Base-by-base conservation (phyloP, 2,329 filamentous ascomycete genomes). In the Emericellopsis atlantica region DNA sequence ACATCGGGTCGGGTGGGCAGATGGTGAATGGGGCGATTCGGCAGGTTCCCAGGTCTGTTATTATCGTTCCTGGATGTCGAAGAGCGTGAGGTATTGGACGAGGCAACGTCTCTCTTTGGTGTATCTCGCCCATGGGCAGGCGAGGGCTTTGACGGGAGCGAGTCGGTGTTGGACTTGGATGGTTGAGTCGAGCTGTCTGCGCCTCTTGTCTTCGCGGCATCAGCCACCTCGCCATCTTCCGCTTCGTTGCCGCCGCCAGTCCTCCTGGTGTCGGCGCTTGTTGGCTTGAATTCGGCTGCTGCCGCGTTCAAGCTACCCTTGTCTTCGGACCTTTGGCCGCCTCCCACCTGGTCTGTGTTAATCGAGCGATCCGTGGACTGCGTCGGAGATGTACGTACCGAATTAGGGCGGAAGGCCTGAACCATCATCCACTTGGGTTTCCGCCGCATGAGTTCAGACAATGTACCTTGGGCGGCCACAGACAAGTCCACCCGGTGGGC, bases 141-240 rank as follows among this genome's bases (percentile, higher is more conserved):
- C 9, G 50, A 43, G 8, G 58, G 59, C 34, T 54, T 59, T 5
- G 55, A 49, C 3, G 60, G 60, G 9, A 63, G 40, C 3, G 50
- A 45, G 18, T 64, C 57, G 64, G 36, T 24, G 15, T 32, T 7
- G 6, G 23, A 34, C 10, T 42, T 32, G n/a, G n/a, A 14, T 24
- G 12, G 16, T n/a, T 31, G 21, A 15, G 7, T 10, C 21, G 32
- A 7, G 4, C 16, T 5, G 36, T n/a, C 32, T 40, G n/a, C 32
- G 32, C 32, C n/a, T 15, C n/a, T 42, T 23, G 40, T 10, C 38
- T 54, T 76, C 9, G 33, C 7, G 29, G 64, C 66, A 49, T 85
- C 81, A 46, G 78, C 74, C 21, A 85, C 80, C 54, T 87, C 82
- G 16, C 82, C 82, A 52, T 87, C 82, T 54, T 87, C 82, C 40